Base-by-base conservation (phyloP, 768 basidiomycete genomes). In the Lactarius sp. region DNA sequence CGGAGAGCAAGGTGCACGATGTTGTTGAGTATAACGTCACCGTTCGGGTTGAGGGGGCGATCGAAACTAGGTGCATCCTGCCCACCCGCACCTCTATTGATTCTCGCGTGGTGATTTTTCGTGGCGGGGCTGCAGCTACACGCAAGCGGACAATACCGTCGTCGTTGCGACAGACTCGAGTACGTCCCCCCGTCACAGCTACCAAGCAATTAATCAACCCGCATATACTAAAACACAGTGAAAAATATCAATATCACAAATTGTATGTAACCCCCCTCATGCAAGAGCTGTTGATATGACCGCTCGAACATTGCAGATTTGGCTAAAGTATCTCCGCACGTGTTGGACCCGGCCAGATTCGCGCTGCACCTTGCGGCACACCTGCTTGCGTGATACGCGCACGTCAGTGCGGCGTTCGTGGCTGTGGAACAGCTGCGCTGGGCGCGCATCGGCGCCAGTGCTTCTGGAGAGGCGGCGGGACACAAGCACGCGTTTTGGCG, bases 101-200 rank as follows among this genome's bases (percentile, higher is more conserved):
- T 0, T 27, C 27, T 27, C 27, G 27, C 27, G 27, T 27, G 27
- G 2, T 27, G 27, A 27, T 27, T 27, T 27, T 27, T 27, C 27
- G 39, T 41, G 39, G 10, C 39, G 4, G 39, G 39, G 1, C 10
- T 42, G 9, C 42, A 92, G 92, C 69, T 98, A 90, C 74, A 96
- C 91, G 4, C 68, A 92, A 67, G 92, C 90, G 0, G 92, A 98
- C 71, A 98, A 98, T 75, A 82, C 82, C 3, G 84, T 87, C 10
- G 81, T 97, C 9, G 92, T 98, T 2, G 87, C 95, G 2, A 98
- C 94, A 1, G 95, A 98, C 75, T 91, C 92, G 1, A 87, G 56
- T 64, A 41, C 61, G 60, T 67, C 37, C n/a, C 47, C 52, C 16
- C 27, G 1, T 5, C 37, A 13, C n/a, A 42, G 34, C 4, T 20